These are phyloP conservation scores for Chalaropsis ovoidea DNA, from an alignment of 2,329 filamentous ascomycete genomes.

Conservation along the genomic window DNA sequence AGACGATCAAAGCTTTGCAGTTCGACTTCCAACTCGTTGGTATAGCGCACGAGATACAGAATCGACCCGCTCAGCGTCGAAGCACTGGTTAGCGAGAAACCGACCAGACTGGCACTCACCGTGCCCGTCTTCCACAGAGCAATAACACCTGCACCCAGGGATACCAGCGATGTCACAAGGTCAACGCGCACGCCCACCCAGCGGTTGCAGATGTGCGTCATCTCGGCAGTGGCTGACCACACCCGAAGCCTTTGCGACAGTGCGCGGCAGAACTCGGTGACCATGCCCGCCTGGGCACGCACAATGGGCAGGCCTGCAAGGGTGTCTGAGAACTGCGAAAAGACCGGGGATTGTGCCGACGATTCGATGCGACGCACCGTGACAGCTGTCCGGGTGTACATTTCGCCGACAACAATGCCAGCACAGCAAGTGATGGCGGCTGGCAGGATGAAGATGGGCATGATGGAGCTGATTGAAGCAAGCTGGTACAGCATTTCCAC, in stretches of 20 bases:
- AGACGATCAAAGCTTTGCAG: constrained; percentile 38
- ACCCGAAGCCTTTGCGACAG: constrained; percentile 36
- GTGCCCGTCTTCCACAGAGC: constrained; percentile 35
- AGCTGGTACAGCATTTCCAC: constrained; percentile 40
- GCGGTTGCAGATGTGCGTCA: constrained; percentile 39
- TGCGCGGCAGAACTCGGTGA: constrained; percentile 35
- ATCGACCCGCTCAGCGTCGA: constrained; percentile 38
- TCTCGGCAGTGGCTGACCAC: constrained; percentile 34
- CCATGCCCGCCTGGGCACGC: constrained; percentile 37
- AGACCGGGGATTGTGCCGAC: constrained; percentile 40
- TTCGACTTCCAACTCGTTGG: constrained; percentile 42
- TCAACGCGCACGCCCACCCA: constrained; percentile 42
- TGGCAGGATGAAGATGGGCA: constrained; percentile 43
- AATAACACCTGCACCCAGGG: constrained; percentile 36
- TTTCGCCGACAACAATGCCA: constrained; percentile 37
- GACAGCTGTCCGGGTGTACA: constrained; percentile 38
- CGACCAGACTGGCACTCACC: constrained; percentile 38
- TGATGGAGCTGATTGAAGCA: constrained; percentile 41
- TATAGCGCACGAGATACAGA: constrained; percentile 36
- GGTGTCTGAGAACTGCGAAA: constrained; percentile 39
- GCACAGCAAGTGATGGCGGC: constrained; percentile 38
- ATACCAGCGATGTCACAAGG: constrained; percentile 37
- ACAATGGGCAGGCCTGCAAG: constrained; percentile 37
- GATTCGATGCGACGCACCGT: constrained; percentile 40
- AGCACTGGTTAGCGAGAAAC: constrained; percentile 41